Conservation (phyloP, 192 early-diverging fungal genomes). For the Entomortierella beljakovae region DNA sequence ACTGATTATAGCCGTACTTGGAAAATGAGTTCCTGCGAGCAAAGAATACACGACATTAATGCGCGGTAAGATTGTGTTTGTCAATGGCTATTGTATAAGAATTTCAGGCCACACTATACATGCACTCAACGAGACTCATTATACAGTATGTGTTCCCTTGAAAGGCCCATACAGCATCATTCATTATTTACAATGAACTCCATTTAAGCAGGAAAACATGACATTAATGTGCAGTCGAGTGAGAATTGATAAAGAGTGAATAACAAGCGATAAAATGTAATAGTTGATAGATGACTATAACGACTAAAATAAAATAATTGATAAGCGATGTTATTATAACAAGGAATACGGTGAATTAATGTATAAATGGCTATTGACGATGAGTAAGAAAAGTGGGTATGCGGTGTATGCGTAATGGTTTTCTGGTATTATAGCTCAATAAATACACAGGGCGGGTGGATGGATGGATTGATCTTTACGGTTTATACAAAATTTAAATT, state of each 20-base stretch:
- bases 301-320: slow-evolving; percentile 10
- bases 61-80: slow-evolving; percentile 1
- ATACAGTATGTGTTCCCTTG: slow-evolving; percentile 1
- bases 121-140: slow-evolving; percentile 7
- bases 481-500: no score
- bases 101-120: not conserved
- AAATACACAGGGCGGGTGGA: no score
- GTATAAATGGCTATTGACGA: no score
- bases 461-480: no score
- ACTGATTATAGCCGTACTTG: no score
- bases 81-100: slow-evolving; percentile 1
- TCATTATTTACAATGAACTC: not conserved
- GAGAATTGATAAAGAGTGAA: no score
- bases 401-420: no score
- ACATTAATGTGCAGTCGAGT: slow-evolving; percentile 6
- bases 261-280: no score
- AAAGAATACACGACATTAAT: slow-evolving; percentile 1
- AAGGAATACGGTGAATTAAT: no score
- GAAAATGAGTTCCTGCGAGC: slow-evolving; percentile 2
- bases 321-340: not conserved
- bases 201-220: not conserved
- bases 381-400: no score
- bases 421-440: no score
- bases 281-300: no score
- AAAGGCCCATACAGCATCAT: slow-evolving; percentile 8